Evolutionary conservation across 2,329 filamentous ascomycete genomes (phyloP).

Genomic region (Aspergillus piperis): DNA sequence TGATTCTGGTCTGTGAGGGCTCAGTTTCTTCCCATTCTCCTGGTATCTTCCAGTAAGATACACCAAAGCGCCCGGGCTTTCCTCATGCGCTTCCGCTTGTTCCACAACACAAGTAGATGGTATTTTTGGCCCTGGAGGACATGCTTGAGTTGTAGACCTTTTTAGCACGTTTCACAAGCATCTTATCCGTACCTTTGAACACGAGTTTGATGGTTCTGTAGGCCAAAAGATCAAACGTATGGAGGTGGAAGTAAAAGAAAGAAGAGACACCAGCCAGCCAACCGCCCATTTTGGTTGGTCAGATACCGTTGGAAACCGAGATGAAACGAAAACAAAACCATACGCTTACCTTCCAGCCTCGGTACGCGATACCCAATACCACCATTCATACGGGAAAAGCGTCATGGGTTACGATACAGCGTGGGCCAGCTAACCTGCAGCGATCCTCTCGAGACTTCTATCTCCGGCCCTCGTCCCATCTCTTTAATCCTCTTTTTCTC

Average conservation of each 20-base stretch:
- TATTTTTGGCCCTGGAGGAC: conserved; percentile 5
- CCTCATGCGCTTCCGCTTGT: conserved; percentile 2
- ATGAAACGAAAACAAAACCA: conserved; percentile 21
- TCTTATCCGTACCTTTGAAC: conserved; percentile 14
- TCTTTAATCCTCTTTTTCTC: conserved; percentile 35
- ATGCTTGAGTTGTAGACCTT: conserved; percentile 1
- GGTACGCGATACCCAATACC: conserved; percentile 16
- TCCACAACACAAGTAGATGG: conserved; percentile 8
- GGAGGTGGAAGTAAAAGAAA: background rate
- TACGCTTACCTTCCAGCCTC: conserved; percentile 14
- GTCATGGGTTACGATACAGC: conserved; percentile 26
- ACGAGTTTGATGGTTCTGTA: conserved; percentile 10
- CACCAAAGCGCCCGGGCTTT: conserved; percentile 5
- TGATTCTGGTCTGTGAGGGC: conserved; percentile 1
- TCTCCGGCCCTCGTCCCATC: conserved; percentile 29
- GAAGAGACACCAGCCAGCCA: conserved; percentile 9
- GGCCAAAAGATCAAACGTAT: conserved; percentile 2
- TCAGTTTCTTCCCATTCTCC: conserved; percentile 12
- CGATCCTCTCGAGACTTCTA: conserved; percentile 27
- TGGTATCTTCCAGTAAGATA: conserved; percentile 19
- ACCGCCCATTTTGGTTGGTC: conserved; percentile 1
- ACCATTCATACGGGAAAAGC: conserved; percentile 19
- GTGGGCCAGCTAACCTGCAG: conserved; percentile 26
- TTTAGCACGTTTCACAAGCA: conserved; percentile 18
- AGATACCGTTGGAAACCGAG: conserved; percentile 17